Evolutionary conservation across 306 rosid genomes (phyloP).

Genomic region (Fragaria vesca): DNA sequence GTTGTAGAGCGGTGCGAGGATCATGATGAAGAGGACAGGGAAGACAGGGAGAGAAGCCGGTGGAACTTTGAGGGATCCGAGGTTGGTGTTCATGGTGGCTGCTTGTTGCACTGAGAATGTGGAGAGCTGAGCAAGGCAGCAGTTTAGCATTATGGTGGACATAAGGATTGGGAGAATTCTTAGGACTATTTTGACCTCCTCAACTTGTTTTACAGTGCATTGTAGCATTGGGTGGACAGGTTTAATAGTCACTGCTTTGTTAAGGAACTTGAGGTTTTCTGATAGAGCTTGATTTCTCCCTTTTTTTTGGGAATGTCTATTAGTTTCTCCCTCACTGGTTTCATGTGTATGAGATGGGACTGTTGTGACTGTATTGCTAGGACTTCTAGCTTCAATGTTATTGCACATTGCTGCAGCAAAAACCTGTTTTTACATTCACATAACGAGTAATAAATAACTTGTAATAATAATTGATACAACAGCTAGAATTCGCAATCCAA

Average conservation of each 20-base stretch:
- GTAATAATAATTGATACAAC: neutral
- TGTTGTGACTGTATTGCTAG: constrained; percentile 40
- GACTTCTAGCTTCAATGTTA: constrained; percentile 28
- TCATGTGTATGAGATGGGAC: constrained; percentile 32
- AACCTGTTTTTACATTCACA: constrained; percentile 44
- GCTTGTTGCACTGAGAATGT: constrained; percentile 88
- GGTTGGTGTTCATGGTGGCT: constrained; percentile 65
- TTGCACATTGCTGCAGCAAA: constrained; percentile 57
- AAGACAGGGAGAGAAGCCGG: constrained; percentile 83
- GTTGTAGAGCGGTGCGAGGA: constrained; percentile 65
- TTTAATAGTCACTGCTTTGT: constrained; percentile 40
- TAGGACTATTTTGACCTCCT: constrained; percentile 58
- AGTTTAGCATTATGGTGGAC: constrained; percentile 72
- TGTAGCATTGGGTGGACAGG: constrained; percentile 45
- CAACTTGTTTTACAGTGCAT: constrained; percentile 60
- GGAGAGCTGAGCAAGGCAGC: constrained; percentile 83
- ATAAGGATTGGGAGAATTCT: constrained; percentile 65
- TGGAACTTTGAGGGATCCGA: constrained; percentile 65
- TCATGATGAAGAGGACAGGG: constrained; percentile 69
- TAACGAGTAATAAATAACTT: neutral
- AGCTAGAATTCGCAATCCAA: neutral
- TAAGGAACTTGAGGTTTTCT: constrained; percentile 51
- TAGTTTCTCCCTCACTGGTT: constrained; percentile 26
- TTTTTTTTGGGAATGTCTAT: constrained; percentile 17
- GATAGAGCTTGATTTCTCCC: constrained; percentile 27